Base-by-base conservation (phyloP, 2,329 filamentous ascomycete genomes). In the Colletotrichum trifolii region DNA sequence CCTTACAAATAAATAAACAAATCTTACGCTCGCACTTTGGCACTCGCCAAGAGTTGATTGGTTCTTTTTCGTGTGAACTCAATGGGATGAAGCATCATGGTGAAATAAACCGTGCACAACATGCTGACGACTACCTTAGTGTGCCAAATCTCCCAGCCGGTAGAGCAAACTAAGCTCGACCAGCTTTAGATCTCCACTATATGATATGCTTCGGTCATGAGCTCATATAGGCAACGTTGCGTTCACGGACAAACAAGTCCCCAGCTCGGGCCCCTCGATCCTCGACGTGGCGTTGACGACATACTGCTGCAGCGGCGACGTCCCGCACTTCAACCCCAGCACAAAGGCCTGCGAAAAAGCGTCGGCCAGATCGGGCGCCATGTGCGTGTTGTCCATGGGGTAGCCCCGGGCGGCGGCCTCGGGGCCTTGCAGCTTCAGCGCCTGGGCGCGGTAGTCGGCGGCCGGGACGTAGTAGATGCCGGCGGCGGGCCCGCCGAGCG, bases 301-400 rank as follows among this genome's bases (percentile, higher is more conserved):
- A 8, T 64, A 64, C 38, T 50, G 36, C 56, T 64, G 61, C 17
- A 64, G 39, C 42, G 45, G 49, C 39, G 61, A 54, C 3, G 49
- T 60, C 4, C 61, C 61, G 2, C 61, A 64, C 49, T 64, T 64
- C 9, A 64, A 34, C 0, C 61, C 56, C 12, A 88, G 71, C 0
- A 79, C 85, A 69, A 89, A 90, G 2, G 85, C 82, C 68, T 84
- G 78, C 0, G 86, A 82, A 57, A 86, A 83, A 2, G 83, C 75
- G 65, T 85, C 78, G 1, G 88, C 87, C 15, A 87, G 83, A 25
- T 75, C 76, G 0, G 85, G 77, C 56, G 81, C 85, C 5, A 87
- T 89, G 73, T 90, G 88, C 0, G 87, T 90, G 73, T 90, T 87
- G 68, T 90, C 87, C 34, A 80, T 80, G 0, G 87, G 85, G 65